Evolutionary conservation across 2,329 filamentous ascomycete genomes (phyloP).

Genomic region (Zymoseptoria passerinii): DNA sequence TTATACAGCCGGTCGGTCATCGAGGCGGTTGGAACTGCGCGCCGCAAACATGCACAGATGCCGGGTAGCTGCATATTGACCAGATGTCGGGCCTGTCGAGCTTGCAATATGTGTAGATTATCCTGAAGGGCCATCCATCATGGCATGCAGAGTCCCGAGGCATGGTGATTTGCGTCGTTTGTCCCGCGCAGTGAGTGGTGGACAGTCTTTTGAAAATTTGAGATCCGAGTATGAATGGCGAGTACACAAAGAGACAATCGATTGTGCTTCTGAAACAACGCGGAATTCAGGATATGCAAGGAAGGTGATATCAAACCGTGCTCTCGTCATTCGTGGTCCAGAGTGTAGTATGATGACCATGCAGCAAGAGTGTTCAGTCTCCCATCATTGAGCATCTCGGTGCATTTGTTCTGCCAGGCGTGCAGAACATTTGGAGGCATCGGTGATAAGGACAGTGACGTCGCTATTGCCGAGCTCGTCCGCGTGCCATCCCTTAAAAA

Average conservation of each 20-base stretch:
- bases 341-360: neutral
- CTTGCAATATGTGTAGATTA: neutral
- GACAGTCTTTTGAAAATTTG: neutral
- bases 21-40: neutral
- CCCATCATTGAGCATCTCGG: neutral
- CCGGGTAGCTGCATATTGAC: neutral
- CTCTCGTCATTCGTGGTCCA: neutral
- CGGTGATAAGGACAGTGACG: neutral
- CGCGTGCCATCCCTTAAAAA: neutral
- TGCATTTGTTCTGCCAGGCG: neutral
- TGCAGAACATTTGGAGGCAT: neutral
- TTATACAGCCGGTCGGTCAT: neutral
- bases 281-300: neutral
- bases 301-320: neutral
- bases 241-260: neutral
- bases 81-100: neutral
- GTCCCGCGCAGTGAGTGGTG: neutral
- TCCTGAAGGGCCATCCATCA: neutral
- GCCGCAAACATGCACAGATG: conserved; percentile 3
- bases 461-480: neutral
- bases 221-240: neutral
- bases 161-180: neutral
- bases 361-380: neutral
- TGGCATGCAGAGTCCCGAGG: neutral
- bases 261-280: neutral